Conservation (phyloP, 2,329 filamentous ascomycete species). For the Clonostachys sp. region DNA sequence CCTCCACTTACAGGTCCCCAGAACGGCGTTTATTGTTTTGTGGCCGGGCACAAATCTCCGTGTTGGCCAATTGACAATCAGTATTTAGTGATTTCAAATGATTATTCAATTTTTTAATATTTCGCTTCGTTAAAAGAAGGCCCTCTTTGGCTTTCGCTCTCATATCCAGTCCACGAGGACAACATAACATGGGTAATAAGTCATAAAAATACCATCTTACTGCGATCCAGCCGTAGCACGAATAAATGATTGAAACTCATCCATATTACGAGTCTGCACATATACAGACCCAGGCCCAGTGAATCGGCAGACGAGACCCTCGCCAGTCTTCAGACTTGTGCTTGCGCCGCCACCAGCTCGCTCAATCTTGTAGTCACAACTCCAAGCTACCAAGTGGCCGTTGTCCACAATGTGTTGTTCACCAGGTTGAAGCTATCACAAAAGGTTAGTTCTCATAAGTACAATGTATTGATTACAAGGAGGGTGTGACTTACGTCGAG, state of each 20-base stretch:
- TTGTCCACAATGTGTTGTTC: conserved; percentile 53
- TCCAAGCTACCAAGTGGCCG: conserved; percentile 35
- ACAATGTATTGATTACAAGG: not conserved
- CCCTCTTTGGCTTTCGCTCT: too few relatives aligned
- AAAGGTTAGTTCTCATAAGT: conserved; percentile 60
- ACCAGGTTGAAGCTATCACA: conserved; percentile 10
- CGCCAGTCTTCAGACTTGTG: conserved; percentile 9
- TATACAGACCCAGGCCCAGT: conserved; percentile 9
- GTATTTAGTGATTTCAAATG: too few relatives aligned
- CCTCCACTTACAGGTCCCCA: too few relatives aligned
- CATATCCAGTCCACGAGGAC: too few relatives aligned
- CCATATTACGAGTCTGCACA: conserved; percentile 9
- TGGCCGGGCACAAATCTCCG: too few relatives aligned
- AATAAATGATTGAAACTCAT: not conserved
- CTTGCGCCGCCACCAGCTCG: conserved; percentile 12
- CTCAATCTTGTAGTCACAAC: conserved; percentile 12
- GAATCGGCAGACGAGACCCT: conserved; percentile 12
- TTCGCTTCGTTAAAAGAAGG: too few relatives aligned
- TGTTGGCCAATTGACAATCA: too few relatives aligned
- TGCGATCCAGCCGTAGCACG: too few relatives aligned
- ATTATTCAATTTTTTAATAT: too few relatives aligned
- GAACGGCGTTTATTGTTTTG: too few relatives aligned
- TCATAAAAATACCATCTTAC: too few relatives aligned
- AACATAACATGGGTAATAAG: too few relatives aligned
- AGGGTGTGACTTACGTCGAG: conserved; percentile 7